Evolutionary conservation across 148 eudicot species (phyloP), one percentile per base, ranked within the genome.

Genomic region (Fagopyrum tataricum): DNA sequence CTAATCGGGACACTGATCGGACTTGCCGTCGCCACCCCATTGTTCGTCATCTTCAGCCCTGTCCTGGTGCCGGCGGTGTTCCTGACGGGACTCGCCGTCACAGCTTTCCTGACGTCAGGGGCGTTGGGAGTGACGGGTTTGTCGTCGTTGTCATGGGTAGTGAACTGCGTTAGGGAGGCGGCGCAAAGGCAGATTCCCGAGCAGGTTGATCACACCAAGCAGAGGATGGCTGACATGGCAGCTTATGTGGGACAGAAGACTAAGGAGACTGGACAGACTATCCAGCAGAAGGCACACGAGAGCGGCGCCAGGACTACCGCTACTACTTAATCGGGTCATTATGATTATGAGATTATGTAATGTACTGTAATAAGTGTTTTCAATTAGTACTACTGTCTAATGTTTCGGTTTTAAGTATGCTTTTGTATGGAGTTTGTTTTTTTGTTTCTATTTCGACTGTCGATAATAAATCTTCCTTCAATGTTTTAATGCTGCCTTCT

Each of bases 1-100:
- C 83, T 88, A 4, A 59, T 79, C 12, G 89, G 87, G 1, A 78
- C 86, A 6, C 75, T 87, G 14, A 47, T 89, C 8, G 87, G 85
- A 40, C 78, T 87, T 1, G 90, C 82, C 0, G 53, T 85, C 5
- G 66, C 83, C 0, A 72, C 80, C 31, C 96, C 96, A 6, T 55
- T 90, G 4, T 88, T 90, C n/a, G 55, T 90, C 20, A 24, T 90
- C 44, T 90, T 84, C 76, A 86, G 96, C 80, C 96, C 96, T 3
- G 75, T 90, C 6, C 72, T 90, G 9, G 83, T 90, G 68, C 96
- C 96, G 2, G 92, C 95, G 1, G 79, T 74, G 0, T 24, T 90
- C 2, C 44, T 75, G 6, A 67, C 83, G 5, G 90, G 82, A 53
- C 75, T 85, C 6, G 84, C 88, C 2, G 82, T 87, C 0, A 20